Conservation (phyloP, 1,284 basidiomycete species). For the Stygiomarasmius scandens region DNA sequence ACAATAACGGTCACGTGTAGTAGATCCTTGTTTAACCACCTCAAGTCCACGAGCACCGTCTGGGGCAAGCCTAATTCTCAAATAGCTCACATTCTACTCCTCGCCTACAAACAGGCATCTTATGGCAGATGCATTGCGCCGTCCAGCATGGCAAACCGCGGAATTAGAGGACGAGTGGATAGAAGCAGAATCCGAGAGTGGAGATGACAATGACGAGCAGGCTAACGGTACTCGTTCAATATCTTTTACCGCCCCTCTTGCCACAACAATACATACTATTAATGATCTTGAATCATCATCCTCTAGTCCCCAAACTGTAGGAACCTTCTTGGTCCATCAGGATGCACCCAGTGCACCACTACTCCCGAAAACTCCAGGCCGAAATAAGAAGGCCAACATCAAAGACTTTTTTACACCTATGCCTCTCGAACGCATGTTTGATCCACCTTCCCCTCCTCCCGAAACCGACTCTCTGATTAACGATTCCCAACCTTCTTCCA, state of each 20-base stretch:
- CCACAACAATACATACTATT: constrained; percentile 51
- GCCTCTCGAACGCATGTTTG: constrained; percentile 87
- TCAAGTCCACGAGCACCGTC: neutral
- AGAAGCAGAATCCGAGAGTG: constrained; percentile 47
- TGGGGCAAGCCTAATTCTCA: neutral
- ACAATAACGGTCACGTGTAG: neutral
- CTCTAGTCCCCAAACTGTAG: constrained; percentile 40
- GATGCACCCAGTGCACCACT: constrained; percentile 60
- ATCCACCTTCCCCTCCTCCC: constrained; percentile 78
- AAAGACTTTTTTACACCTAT: constrained; percentile 87
- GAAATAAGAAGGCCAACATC: constrained; percentile 59
- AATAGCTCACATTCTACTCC: neutral
- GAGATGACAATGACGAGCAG: constrained; percentile 36
- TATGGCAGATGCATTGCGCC: constrained; percentile 14
- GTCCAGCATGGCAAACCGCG: constrained; percentile 78
- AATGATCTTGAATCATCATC: constrained; percentile 33
- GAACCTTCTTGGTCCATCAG: constrained; percentile 82
- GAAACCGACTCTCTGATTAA: constrained; percentile 23
- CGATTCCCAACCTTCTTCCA: constrained; percentile 19
- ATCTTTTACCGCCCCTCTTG: constrained; percentile 64
- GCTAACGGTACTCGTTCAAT: constrained; percentile 51
- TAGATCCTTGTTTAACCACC: neutral
- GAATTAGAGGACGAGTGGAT: constrained; percentile 82
- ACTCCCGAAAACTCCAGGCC: constrained; percentile 65
- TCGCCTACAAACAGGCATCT: neutral